These are phyloP conservation scores for Phytophthora pisi DNA, from an alignment of 352 stramenopile species.

Conservation along the genomic window DNA sequence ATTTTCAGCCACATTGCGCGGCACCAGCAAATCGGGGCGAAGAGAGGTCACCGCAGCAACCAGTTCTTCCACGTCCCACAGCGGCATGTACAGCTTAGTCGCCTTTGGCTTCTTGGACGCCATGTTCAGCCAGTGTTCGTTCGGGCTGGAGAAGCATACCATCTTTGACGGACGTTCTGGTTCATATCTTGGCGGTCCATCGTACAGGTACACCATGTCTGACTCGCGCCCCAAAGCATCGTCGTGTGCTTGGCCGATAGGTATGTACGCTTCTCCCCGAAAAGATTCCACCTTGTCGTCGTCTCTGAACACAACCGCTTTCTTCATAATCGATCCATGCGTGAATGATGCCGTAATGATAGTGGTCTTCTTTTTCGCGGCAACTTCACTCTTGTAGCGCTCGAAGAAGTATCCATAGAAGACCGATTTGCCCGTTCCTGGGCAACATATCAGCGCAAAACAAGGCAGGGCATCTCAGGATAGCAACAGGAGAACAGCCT, in stretches of 20 bases:
- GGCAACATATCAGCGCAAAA: no score
- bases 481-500: no score
- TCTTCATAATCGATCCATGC: not conserved
- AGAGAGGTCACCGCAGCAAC: not conserved
- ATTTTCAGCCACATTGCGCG: not conserved
- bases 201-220: constrained; percentile 5
- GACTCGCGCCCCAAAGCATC: not conserved
- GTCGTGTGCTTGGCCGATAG: not conserved
- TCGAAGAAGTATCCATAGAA: constrained; percentile 20
- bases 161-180: not conserved
- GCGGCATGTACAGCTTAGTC: constrained; percentile 6
- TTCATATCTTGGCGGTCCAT: not conserved
- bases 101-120: not conserved
- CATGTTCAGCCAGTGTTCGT: not conserved
- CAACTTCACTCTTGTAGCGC: not conserved
- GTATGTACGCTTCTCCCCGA: not conserved
- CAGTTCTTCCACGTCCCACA: constrained; percentile 10
- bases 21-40: not conserved
- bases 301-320: not conserved
- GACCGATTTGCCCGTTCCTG: constrained; percentile 12
- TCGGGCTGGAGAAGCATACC: constrained; percentile 11
- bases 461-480: no score
- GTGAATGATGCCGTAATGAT: constrained; percentile 8
- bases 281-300: not conserved
- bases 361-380: not conserved